Evolutionary conservation across 495 filamentous ascomycete species (phyloP).

Genomic region (Cairneyella variabilis): DNA sequence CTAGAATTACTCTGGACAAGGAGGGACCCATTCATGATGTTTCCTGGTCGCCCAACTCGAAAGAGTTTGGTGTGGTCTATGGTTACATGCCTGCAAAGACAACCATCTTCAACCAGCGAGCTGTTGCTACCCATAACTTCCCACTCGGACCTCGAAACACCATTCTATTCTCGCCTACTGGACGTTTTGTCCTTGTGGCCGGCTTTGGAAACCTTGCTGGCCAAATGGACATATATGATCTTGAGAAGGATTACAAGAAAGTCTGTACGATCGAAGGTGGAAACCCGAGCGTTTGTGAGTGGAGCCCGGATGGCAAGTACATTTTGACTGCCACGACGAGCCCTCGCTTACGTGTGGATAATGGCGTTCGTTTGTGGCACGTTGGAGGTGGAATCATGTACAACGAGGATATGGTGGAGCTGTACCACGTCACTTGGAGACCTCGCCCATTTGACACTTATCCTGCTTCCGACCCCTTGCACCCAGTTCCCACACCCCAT

Average conservation of each 20-base stretch:
- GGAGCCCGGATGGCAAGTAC: slow-evolving; percentile 92
- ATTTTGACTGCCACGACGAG: slow-evolving; percentile 97
- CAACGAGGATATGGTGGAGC: slow-evolving; percentile 86
- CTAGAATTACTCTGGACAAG: slow-evolving; percentile 88
- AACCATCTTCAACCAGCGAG: slow-evolving; percentile 88
- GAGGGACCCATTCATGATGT: slow-evolving; percentile 98
- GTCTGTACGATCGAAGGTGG: slow-evolving; percentile 91
- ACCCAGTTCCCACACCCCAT: slow-evolving; percentile 76
- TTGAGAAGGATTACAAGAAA: slow-evolving; percentile 87
- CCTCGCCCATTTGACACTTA: slow-evolving; percentile 61
- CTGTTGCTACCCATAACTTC: slow-evolving; percentile 75
- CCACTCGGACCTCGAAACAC: slow-evolving; percentile 87
- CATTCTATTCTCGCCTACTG: slow-evolving; percentile 90
- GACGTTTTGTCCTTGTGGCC: slow-evolving; percentile 87
- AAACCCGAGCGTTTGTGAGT: slow-evolving; percentile 91
- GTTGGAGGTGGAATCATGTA: slow-evolving; percentile 89
- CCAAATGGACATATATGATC: slow-evolving; percentile 95
- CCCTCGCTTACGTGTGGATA: slow-evolving; percentile 91
- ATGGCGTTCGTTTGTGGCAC: slow-evolving; percentile 94
- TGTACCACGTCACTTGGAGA: slow-evolving; percentile 91
- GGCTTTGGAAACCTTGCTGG: slow-evolving; percentile 97
- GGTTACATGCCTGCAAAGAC: slow-evolving; percentile 98
- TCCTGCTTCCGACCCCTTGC: slow-evolving; percentile 67
- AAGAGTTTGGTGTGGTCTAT: slow-evolving; percentile 95
- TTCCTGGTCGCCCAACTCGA: slow-evolving; percentile 93